Base-by-base conservation (phyloP, 2,329 filamentous ascomycete species). In the Fusarium sp. region DNA sequence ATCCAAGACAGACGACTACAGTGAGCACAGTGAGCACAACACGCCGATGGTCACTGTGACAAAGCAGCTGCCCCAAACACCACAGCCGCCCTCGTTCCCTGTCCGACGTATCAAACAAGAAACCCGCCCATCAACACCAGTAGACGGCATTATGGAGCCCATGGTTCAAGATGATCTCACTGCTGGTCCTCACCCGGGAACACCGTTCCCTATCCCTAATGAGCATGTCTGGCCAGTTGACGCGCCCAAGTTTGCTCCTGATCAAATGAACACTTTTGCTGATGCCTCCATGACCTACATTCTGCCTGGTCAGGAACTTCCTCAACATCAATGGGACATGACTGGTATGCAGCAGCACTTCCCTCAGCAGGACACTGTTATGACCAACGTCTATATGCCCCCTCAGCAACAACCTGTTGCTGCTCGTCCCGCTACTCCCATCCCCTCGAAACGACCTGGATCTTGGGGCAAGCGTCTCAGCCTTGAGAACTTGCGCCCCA, bases 131-230 rank as follows among this genome's bases (percentile, higher is more conserved):
- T 71, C 76, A 13, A 80, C 79, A 26, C 77, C 79, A n/a, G 66
- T 73, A 28, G 72, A 71, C 7, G 72, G 73, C 45, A 73, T 74
- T 4, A 65, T 68, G 2, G 72, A 74, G 46, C 72, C 75, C 1
- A 71, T 78, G 65, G 79, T 80, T 71, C 71, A 66, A 17, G 78
- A 80, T 47, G 78, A 80, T 47, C 57, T 69, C 37, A 71, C 74
- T 28, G 63, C 70, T 49, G 79, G 78, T 4, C 80, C 77, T 61
- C 80, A 81, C 62, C 80, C 80, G 2, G 80, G 79, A 49, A 81
- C 80, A 13, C 79, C 79, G 6, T 79, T 79, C 65, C 75, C 75
- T 5, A 81, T 82, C 44, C 80, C 80, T 17, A 78, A 77, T 52
- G 79, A 80, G 59, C 71, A 70, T 11, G 72, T 75, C 24, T 79